A percentile compares a stretch with the other conserved stretches of the same genome.
These are phyloP conservation scores for Phaffomyces thermotolerans DNA, from an alignment of 805 yeast genomes.

Conservation along the genomic window DNA sequence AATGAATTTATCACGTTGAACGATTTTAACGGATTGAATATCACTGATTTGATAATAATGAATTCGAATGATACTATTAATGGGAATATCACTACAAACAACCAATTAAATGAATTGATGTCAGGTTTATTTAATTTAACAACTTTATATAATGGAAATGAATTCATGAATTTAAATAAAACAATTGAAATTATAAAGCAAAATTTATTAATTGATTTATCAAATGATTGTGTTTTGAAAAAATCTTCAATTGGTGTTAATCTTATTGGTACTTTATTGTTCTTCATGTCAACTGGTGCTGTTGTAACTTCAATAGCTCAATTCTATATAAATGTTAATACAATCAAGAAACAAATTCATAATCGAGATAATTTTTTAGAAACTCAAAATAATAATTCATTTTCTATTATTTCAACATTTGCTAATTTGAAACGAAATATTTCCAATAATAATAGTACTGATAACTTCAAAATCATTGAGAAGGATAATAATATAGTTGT, in stretches of 20 bases:
- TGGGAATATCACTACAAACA: background rate
- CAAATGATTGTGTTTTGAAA: conserved; percentile 15
- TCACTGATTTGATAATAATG: background rate
- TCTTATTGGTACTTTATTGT: conserved; percentile 9
- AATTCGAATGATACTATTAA: background rate
- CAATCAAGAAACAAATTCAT: no score
- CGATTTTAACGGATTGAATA: conserved; percentile 1
- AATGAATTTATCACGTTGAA: conserved; percentile 2
- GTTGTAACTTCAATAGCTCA: background rate
- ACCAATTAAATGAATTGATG: background rate
- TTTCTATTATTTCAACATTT: conserved; percentile 4
- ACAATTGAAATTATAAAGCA: conserved; percentile 7
- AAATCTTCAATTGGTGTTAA: conserved; percentile 11
- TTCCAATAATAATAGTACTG: background rate
- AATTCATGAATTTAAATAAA: conserved; percentile 7
- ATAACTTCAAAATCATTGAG: background rate
- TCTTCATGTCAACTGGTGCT: conserved; percentile 11
- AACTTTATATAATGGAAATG: no score
- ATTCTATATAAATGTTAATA: background rate
- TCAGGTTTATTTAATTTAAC: background rate
- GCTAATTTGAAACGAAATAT: background rate
- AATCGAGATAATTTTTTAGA: background rate
- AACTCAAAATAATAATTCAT: background rate
- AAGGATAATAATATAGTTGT: background rate
- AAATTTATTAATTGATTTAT: conserved; percentile 9